These are phyloP conservation scores for Brassica hybrid DNA, from an alignment of 441 rosid species.

Conservation along the genomic window DNA sequence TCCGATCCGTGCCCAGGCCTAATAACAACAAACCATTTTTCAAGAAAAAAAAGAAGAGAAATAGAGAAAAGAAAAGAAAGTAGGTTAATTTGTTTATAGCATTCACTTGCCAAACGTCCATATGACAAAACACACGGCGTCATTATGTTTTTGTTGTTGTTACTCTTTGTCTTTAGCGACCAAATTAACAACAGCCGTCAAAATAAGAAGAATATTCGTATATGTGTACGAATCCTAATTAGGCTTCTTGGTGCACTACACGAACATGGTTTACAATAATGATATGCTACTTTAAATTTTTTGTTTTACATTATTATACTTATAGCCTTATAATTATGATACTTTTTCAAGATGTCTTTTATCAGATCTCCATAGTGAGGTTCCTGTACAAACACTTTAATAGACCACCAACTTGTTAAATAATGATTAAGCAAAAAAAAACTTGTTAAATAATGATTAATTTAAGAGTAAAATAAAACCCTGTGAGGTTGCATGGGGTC, in stretches of 20 bases:
- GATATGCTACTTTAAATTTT: background rate
- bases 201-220: slow-evolving; percentile 13
- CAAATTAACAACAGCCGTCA: slow-evolving; percentile 22
- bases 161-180: background rate
- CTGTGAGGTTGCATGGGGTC: background rate
- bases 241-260: slow-evolving; percentile 18
- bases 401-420: background rate
- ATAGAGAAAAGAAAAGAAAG: background rate
- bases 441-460: too few relatives aligned
- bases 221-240: background rate
- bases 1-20: too few relatives aligned
- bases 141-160: slow-evolving; percentile 2
- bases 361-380: slow-evolving; percentile 9
- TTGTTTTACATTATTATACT: background rate
- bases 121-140: slow-evolving; percentile 5
- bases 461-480: too few relatives aligned
- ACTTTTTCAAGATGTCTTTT: background rate
- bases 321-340: background rate
- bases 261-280: slow-evolving; percentile 7
- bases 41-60: background rate
- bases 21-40: too few relatives aligned
- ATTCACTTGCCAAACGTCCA: slow-evolving; percentile 11
- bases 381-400: slow-evolving; percentile 11
- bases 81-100: background rate
- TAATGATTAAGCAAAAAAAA: too few relatives aligned